Evolutionary conservation across 495 filamentous ascomycete species (phyloP).

Genomic region (Aspergillus panamensis): DNA sequence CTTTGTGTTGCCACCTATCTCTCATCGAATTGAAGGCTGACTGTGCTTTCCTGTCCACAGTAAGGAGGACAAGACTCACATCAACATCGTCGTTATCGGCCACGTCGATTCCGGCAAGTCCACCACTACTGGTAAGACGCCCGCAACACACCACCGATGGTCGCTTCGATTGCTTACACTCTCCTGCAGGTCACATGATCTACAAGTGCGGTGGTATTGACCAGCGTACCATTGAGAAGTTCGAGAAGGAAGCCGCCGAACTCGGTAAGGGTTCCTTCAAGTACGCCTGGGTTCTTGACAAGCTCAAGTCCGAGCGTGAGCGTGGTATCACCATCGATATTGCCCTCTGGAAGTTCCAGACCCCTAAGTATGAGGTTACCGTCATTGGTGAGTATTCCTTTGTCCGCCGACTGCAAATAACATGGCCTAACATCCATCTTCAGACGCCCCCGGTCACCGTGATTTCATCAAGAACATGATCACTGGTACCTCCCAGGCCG

Average conservation of each 20-base stretch:
- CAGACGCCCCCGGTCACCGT: slow-evolving; percentile 98
- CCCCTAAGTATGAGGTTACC: slow-evolving; percentile 96
- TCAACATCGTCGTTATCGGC: slow-evolving; percentile 99
- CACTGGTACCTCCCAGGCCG: slow-evolving; percentile 99
- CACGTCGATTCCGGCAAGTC: slow-evolving; percentile 99
- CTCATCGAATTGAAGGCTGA: background rate
- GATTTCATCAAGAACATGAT: slow-evolving; percentile 99
- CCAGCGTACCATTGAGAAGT: slow-evolving; percentile 99
- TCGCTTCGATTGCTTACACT: slow-evolving; percentile 28
- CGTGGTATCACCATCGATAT: slow-evolving; percentile 99
- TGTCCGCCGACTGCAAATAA: background rate
- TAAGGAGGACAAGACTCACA: slow-evolving; percentile 81
- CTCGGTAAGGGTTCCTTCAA: slow-evolving; percentile 99
- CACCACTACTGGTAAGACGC: slow-evolving; percentile 75
- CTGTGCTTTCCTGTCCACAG: slow-evolving; percentile 39
- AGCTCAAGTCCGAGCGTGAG: slow-evolving; percentile 99
- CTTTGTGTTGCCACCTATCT: background rate
- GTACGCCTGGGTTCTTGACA: slow-evolving; percentile 99
- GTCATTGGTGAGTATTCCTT: slow-evolving; percentile 75
- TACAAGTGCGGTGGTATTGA: slow-evolving; percentile 99
- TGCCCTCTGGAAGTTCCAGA: slow-evolving; percentile 99
- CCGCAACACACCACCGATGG: slow-evolving; percentile 1
- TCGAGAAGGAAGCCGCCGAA: slow-evolving; percentile 99
- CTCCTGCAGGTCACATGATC: slow-evolving; percentile 76
- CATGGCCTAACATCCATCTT: slow-evolving; percentile 19